Base-by-base conservation (phyloP, 1,139 yeast genomes). In the Taiozyma onychis region DNA sequence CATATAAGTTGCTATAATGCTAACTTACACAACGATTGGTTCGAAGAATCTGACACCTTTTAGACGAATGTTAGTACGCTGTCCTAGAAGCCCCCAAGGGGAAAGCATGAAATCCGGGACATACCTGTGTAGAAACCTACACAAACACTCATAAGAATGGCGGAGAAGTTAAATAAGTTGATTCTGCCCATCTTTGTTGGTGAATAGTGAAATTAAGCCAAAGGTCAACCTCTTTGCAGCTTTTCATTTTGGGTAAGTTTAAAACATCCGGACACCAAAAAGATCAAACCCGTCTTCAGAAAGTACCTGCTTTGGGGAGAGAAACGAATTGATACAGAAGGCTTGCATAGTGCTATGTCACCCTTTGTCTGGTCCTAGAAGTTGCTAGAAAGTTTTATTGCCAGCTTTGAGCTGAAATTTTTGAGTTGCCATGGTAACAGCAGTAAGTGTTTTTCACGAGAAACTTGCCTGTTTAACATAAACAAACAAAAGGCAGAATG, bases 11-110 rank as follows among this genome's bases (percentile, higher is more conserved):
- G 28, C 14, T 57, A 56, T 54, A 56, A 62, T 58, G 60, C 52
- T 48, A 46, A 78, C 85, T 60, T 73, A 80, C 85, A 86, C 75
- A 6, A 86, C 76, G 34, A 86, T 66, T 2, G 95, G 95, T 58
- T 83, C 84, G 75, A 88, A 86, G 67, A 86, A 86, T 62, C 77
- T 79, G 50, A 81, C 70, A 1, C 93, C 86, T 67, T 18, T 32
- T 32, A n/a, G 18, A 44, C 18, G 4, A 35, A 13, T 39, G 51
- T 50, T 44, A 51, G 51, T 41, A 18, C 10, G 16, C 16, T 11
- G 21, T 13, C 10, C 21, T 6, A 22, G 13, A 26, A 27, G 18
- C 9, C 26, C 9, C 8, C 18, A 13, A 13, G 18, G 18, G n/a
- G 7, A 13, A 13, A 16, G 2, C 21, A 27, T 8, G 3, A 21